These are phyloP conservation scores for Cyberlindnera mrakii DNA, from an alignment of 805 yeast species.

Conservation along the genomic window DNA sequence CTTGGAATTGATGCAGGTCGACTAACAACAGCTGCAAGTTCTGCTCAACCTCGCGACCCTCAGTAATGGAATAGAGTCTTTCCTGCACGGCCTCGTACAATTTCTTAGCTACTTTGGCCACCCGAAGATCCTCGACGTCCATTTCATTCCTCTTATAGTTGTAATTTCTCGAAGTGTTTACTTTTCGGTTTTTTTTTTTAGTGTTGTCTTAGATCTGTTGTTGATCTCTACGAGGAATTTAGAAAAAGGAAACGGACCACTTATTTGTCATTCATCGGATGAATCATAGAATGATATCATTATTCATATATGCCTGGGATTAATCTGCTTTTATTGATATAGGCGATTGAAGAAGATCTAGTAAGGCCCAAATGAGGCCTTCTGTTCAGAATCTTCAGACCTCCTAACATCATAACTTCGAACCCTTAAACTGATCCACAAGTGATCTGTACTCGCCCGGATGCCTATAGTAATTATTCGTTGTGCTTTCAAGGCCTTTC, in stretches of 20 bases:
- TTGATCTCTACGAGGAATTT: no score
- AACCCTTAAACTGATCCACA: not conserved
- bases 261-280: no score
- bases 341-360: no score
- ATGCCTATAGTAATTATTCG: constrained; percentile 8
- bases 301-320: no score
- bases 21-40: constrained; percentile 2
- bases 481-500: constrained; percentile 5
- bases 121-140: constrained; percentile 15
- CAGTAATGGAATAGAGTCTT: not conserved
- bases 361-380: no score
- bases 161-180: not conserved
- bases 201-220: not conserved
- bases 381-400: no score
- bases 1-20: constrained; percentile 44
- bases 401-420: no score
- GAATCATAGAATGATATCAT: no score
- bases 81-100: constrained; percentile 4
- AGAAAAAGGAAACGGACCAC: no score
- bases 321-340: no score
- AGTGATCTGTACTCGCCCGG: constrained; percentile 8
- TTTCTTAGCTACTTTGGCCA: constrained; percentile 13
- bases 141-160: constrained; percentile 1
- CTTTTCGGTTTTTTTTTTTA: constrained; percentile 1
- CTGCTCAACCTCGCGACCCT: not conserved